Evolutionary conservation across 306 rosid genomes (phyloP), one percentile per base, ranked within the genome.

Genomic region (Prinsepia uniflora): DNA sequence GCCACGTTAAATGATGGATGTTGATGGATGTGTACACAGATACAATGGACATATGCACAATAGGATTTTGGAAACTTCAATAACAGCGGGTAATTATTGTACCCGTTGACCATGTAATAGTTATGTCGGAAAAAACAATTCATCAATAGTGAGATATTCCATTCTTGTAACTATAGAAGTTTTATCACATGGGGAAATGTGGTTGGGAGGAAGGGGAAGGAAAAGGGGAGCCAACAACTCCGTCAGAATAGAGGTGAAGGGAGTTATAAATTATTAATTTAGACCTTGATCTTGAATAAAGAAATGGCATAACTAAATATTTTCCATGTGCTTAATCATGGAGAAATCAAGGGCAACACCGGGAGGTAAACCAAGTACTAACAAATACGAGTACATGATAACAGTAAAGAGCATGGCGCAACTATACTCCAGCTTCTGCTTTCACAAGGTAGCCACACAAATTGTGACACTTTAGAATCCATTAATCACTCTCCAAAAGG

Each of bases 61-160:
- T 42, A 77, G 40, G 24, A 59, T 40, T 40, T 19, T 44, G 40
- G 58, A 76, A 59, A 58, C 39, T 72, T 67, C 78, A 81, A 90
- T 89, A 86, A 94, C 96, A 68, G 85, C 82, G 67, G 92, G 95
- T 40, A 96, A 84, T 57, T 90, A 71, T 57, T 92, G 87, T 79
- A 86, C 63, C 62, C 83, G 92, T 76, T 88, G 96, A 74, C 87
- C 95, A 78, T 83, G 90, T 67, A 88, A 42, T 53, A 92, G 92
- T 95, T 90, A 75, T 65, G 80, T 69, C 30, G 41, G 19, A 54
- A 72, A 77, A 58, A 53, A 10, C 6, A 70, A 43, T 43, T 68
- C 68, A 22, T 75, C 17, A 78, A 82, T 45, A 76, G 63, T 43
- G 10, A 81, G 55, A 74, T 24, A 41, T 61, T 75, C 53, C n/a